These are phyloP conservation scores for Nicotiana tabacum DNA, from an alignment of 257 asterid genomes.

Conservation along the genomic window DNA sequence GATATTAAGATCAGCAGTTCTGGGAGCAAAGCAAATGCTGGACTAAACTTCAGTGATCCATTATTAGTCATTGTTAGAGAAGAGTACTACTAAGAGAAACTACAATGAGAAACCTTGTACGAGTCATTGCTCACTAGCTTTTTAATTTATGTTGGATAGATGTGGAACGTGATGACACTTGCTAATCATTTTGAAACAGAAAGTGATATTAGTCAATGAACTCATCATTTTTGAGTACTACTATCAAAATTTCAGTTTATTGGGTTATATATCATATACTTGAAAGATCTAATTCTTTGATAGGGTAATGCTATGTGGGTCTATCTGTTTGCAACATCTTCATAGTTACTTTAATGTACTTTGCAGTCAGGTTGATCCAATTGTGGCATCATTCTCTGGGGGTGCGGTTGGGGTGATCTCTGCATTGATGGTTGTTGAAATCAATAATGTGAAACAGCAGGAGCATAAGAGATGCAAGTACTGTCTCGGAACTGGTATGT, in stretches of 20 bases:
- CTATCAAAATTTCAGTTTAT: background rate
- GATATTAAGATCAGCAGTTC: background rate
- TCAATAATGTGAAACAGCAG: slow-evolving; percentile 93
- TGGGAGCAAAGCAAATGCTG: background rate
- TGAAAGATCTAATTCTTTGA: background rate
- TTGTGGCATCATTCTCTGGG: slow-evolving; percentile 96
- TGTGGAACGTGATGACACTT: background rate
- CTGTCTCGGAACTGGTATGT: slow-evolving; percentile 86
- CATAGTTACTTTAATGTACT: background rate
- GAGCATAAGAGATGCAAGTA: slow-evolving; percentile 98
- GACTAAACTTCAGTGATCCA: background rate
- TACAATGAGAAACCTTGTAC: background rate
- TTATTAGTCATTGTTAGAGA: background rate
- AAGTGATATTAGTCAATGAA: background rate
- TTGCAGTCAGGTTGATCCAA: slow-evolving; percentile 86
- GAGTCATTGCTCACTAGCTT: background rate
- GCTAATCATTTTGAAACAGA: background rate
- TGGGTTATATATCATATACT: background rate
- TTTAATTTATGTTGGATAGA: background rate
- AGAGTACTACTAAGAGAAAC: background rate
- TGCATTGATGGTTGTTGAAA: slow-evolving; percentile 96
- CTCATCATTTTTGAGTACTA: background rate
- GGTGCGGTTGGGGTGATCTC: slow-evolving; percentile 98
- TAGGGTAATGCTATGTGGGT: background rate
- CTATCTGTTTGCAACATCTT: background rate